phyloP scores from a whole-genome alignment of 2,329 filamentous ascomycete genomes.

The Lasiodiplodia sp. region DNA sequence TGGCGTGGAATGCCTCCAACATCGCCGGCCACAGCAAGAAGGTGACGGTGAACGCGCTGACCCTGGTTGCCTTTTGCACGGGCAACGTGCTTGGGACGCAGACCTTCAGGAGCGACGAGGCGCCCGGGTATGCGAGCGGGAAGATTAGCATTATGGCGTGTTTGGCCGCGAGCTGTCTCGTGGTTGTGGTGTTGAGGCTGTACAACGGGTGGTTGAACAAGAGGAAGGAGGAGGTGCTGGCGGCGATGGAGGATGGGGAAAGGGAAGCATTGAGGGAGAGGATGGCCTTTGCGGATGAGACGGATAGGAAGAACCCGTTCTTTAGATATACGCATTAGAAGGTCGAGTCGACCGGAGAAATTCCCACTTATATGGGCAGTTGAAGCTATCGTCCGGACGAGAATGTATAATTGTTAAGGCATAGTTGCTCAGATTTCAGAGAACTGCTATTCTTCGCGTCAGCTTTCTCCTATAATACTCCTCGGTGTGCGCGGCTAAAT shows the following conservation, averaged over 20 bases:
- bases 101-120: conserved; percentile 53
- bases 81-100: conserved; percentile 56
- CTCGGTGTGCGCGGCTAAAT: too few species aligned
- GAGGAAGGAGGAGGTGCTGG: conserved; percentile 36
- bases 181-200: conserved; percentile 40
- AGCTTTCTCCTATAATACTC: too few species aligned
- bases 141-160: conserved; percentile 47
- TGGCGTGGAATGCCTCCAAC: conserved; percentile 57
- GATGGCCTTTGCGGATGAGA: conserved; percentile 42
- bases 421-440: too few species aligned
- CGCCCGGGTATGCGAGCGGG: conserved; percentile 51
- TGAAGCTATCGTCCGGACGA: too few species aligned
- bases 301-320: conserved; percentile 41
- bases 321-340: conserved; percentile 41
- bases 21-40: conserved; percentile 60
- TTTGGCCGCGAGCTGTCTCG: conserved; percentile 38
- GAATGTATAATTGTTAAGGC: too few species aligned
- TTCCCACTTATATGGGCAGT: too few species aligned
- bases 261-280: conserved; percentile 36
- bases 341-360: too few species aligned
- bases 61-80: conserved; percentile 52
- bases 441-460: too few species aligned
- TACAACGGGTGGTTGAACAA: conserved; percentile 42
- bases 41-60: conserved; percentile 56
- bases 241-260: conserved; percentile 38